Base-by-base conservation (phyloP, 78 protist genomes). In the Polysphondylium violaceum region DNA sequence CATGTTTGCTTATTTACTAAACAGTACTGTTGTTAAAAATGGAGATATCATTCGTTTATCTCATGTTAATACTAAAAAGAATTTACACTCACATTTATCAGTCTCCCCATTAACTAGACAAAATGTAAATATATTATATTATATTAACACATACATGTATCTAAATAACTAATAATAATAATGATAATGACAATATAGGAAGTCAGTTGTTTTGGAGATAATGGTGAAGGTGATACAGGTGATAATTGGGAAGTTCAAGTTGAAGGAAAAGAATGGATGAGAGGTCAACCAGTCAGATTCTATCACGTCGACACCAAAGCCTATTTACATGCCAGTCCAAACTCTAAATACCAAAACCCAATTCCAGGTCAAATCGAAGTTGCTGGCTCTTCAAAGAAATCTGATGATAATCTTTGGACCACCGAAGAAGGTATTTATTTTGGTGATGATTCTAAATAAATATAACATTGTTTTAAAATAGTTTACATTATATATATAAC, bases 141-240 rank as follows among this genome's bases (percentile, higher is more conserved):
- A 44, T 67, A 16, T 19, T 35, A 17, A 17, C n/a, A n/a, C 53
- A 47, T 47, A 11, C 53, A 47, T 14, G 7, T 14, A 47, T 14
- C 7, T 47, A 47, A 47, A 56, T 56, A 19, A 56, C 4, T 56
- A 19, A 56, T 19, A 56, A 6, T 56, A 21, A 4, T 44, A 19
- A 67, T 67, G 11, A 16, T 21, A 44, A 23, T 21, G 4, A 21
- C 4, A 19, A 27, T 27, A 12, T 7, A 72, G 59, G 72, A 88
- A 50, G 95, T 93, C 68, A 76, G 93, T 41, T 78, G 94, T 58
- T 95, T 85, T 71, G 97, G 95, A 29, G 97, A 93, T 9, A 88
- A 93, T 55, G 95, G 95, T 27, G 77, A 67, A 31, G 96, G 97
- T 50, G 97, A 95, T 73, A 65, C 88, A 23, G 94, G 96, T 60